Evolutionary conservation across 306 rosid genomes (phyloP).

Genomic region (Vigna nakashimae): DNA sequence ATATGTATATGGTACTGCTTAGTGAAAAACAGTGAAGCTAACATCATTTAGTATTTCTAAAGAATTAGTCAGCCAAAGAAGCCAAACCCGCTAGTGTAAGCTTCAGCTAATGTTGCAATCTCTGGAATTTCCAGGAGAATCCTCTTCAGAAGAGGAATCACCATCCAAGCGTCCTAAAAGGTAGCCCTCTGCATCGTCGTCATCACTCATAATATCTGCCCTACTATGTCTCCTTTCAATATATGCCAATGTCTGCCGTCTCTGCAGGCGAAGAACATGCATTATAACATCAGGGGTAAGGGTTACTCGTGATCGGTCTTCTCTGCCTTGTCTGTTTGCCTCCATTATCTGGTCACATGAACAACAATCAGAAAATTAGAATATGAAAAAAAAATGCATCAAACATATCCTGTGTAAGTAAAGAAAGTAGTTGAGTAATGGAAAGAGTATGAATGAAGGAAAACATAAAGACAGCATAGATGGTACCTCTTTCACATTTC

Average conservation of each 20-base stretch:
- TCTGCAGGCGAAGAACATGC: constrained; percentile 66
- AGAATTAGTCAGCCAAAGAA: constrained; percentile 26
- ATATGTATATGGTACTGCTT: background rate
- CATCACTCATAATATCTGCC: constrained; percentile 57
- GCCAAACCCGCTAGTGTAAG: constrained; percentile 30
- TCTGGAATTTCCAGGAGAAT: constrained; percentile 40
- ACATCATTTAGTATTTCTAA: constrained; percentile 6
- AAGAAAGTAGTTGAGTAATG: background rate
- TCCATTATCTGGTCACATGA: constrained; percentile 54
- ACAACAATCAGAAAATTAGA: constrained; percentile 29
- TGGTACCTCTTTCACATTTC: constrained; percentile 51
- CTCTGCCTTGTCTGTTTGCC: constrained; percentile 59
- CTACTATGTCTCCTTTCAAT: constrained; percentile 52
- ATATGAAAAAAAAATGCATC: constrained; percentile 9
- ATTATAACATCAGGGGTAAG: constrained; percentile 58
- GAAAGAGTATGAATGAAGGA: background rate
- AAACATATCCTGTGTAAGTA: constrained; percentile 1
- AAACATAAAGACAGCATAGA: constrained; percentile 23
- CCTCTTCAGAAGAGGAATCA: constrained; percentile 53
- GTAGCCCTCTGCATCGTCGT: constrained; percentile 49
- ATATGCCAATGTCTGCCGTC: constrained; percentile 55
- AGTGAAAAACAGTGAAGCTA: constrained; percentile 21
- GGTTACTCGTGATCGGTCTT: constrained; percentile 50
- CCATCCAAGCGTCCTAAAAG: constrained; percentile 44
- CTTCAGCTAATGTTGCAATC: constrained; percentile 60